Base-by-base conservation (phyloP, 305 asterid genomes). In the Plantago lanceolata region DNA sequence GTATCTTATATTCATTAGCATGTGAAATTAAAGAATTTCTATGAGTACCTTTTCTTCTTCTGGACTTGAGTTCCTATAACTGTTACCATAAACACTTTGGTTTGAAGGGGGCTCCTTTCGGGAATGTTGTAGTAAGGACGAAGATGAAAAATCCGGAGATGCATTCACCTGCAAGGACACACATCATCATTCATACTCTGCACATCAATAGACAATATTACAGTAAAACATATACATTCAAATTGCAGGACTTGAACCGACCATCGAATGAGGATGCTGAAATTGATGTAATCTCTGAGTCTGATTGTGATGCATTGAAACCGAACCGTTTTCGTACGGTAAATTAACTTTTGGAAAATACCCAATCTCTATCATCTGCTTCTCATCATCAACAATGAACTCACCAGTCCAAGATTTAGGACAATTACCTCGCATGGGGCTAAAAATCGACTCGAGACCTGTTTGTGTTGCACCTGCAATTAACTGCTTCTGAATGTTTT, bases 91-190 rank as follows among this genome's bases (percentile, higher is more conserved):
- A 71, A 70, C 74, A 73, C 68, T 92, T 92, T 89, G 98, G 95
- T 84, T 89, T 85, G 96, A 92, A 92, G 96, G 98, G 98, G 89
- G 98, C 98, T 92, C 98, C 80, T 76, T 82, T 78, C 76, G 94
- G 64, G 81, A 81, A 76, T 72, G 78, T 44, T 75, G 21, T 50
- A 74, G 21, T 50, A 75, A 76, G 55, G 95, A 73, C 16, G 93
- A 78, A 47, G 85, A 66, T 55, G 88, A 74, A 66, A 85, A 85
- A 68, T 82, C 86, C 5, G 89, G 51, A 61, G 84, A 75, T 67
- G 82, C 48, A 73, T 71, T 85, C 83, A 81, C 81, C 89, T 85
- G 84, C 72, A 81, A 71, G 7, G 60, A 53, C 45, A 17, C 19
- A 50, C 31, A 68, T 43, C 31, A 68, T 43, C 37, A 29, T 43